A percentile compares a stretch with the other conserved stretches of the same genome.
phyloP scores from a whole-genome alignment of 2,329 filamentous ascomycete genomes.

The Chaetothyriales sp. region DNA sequence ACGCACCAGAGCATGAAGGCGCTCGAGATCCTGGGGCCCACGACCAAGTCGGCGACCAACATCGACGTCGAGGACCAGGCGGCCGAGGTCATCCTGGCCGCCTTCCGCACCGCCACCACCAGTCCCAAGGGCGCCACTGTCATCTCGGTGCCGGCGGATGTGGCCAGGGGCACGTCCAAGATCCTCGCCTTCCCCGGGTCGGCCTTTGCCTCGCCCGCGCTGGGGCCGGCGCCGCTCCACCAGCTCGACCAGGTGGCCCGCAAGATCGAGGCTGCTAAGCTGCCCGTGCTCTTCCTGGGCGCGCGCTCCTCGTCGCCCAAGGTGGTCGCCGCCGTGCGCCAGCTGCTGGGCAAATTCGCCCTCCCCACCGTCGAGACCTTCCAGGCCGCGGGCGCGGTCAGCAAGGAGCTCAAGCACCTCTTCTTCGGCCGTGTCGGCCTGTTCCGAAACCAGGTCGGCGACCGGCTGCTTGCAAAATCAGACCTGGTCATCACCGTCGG shows the following conservation, averaged over 20 bases:
- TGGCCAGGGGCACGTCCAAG: constrained; percentile 27
- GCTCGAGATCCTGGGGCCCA: constrained; percentile 30
- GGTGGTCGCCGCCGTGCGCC: constrained; percentile 29
- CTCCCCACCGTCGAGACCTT: constrained; percentile 37
- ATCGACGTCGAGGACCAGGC: constrained; percentile 35
- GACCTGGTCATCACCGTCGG: constrained; percentile 33
- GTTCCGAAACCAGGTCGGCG: constrained; percentile 36
- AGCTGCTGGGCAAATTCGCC: constrained; percentile 27
- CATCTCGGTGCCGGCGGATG: constrained; percentile 32
- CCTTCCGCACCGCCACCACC: constrained; percentile 29
- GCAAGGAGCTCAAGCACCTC: constrained; percentile 28
- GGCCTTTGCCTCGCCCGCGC: constrained; percentile 28
- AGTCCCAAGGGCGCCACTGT: constrained; percentile 31
- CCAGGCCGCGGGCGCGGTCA: constrained; percentile 34
- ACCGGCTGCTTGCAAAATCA: constrained; percentile 29
- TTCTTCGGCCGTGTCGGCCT: constrained; percentile 35
- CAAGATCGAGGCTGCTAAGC: constrained; percentile 22
- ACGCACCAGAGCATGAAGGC: constrained; percentile 35
- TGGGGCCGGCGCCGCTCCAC: constrained; percentile 25
- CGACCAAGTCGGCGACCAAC: constrained; percentile 28
- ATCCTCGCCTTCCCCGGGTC: constrained; percentile 25
- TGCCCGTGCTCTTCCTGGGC: constrained; percentile 34
- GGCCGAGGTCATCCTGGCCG: constrained; percentile 32
- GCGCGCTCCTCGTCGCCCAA: constrained; percentile 28
- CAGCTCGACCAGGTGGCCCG: constrained; percentile 23